Evolutionary conservation across 2,329 filamentous ascomycete species (phyloP), one percentile per base, ranked within the genome.

Genomic region (Fusarium tupiense): DNA sequence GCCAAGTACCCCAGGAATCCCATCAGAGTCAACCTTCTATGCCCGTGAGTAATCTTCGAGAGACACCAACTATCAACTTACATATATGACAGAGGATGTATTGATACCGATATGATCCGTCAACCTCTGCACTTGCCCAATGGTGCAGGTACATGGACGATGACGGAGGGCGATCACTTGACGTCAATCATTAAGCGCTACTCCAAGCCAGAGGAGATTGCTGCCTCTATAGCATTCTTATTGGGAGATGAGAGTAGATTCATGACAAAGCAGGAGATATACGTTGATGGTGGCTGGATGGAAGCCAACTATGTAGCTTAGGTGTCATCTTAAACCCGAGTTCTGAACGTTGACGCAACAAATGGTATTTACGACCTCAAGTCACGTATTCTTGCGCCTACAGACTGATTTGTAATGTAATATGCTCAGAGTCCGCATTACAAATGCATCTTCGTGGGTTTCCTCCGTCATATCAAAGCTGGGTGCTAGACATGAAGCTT

Each of bases 201-300:
- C 38, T 74, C 78, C 2, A 77, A 78, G 41, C 75, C 79, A 1
- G 73, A 78, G 6, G 80, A 83, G 29, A 62, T 82, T 33, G 77
- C 81, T 1, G 76, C 77, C 1, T 69, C 77, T 0, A 78, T 82
- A n/a, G 77, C 76, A 1, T 82, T 80, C 29, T 69, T 82, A 1
- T 67, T 82, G 3, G 73, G 79, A 6, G 78, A 81, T 24, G 81
- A 83, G 69, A 80, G 76, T 62, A 80, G 72, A 47, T 82, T 81
- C 35, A 75, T 82, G 44, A 78, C 76, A 22, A 78, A 78, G 47
- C 73, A 77, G 38, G 75, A 78, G 53, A 77, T 77, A 63, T 77
- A 75, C 6, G 76, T 82, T 2, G 80, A 82, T 33, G 80, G 80
- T 17, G 78, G 81, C 1, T 81, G 75, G 76, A 74, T 76, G 72